Conservation (phyloP, 305 asterid genomes). For the Fraxinus floribunda region DNA sequence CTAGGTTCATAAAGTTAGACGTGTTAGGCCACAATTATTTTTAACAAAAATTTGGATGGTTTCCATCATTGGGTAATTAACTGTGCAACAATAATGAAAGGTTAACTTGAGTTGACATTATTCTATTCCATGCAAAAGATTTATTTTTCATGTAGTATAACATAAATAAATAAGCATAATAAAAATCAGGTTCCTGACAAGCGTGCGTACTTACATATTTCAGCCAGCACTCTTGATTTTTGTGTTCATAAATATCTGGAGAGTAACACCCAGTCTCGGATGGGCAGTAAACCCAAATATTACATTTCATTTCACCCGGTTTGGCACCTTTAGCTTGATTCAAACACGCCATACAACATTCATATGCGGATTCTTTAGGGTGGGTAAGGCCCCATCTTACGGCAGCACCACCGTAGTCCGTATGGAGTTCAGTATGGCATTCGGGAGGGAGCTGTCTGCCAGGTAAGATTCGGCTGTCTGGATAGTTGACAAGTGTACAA, state of each 20-base stretch:
- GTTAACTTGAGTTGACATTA: neutral
- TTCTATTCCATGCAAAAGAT: neutral
- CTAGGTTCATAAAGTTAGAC: neutral
- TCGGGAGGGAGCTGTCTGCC: slow-evolving; percentile 79
- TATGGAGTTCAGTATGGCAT: slow-evolving; percentile 74
- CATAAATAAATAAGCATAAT: neutral
- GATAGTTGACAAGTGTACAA: slow-evolving; percentile 21
- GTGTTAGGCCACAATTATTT: neutral
- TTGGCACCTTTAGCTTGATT: slow-evolving; percentile 70
- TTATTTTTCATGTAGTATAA: neutral
- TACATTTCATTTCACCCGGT: slow-evolving; percentile 64
- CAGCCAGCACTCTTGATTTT: slow-evolving; percentile 86
- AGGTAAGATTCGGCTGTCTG: slow-evolving; percentile 68
- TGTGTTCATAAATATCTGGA: slow-evolving; percentile 79
- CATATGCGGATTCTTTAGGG: slow-evolving; percentile 86
- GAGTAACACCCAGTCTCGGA: slow-evolving; percentile 72
- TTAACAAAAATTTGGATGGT: neutral
- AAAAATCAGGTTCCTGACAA: neutral
- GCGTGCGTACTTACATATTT: slow-evolving; percentile 61
- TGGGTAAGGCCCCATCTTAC: slow-evolving; percentile 93
- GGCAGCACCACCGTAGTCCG: slow-evolving; percentile 86
- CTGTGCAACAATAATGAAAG: neutral
- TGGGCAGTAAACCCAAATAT: slow-evolving; percentile 89
- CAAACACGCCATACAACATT: slow-evolving; percentile 89
- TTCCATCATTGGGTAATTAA: neutral